These are phyloP conservation scores for Lanmaoa rubissima DNA, from an alignment of 768 basidiomycete species.

Conservation along the genomic window DNA sequence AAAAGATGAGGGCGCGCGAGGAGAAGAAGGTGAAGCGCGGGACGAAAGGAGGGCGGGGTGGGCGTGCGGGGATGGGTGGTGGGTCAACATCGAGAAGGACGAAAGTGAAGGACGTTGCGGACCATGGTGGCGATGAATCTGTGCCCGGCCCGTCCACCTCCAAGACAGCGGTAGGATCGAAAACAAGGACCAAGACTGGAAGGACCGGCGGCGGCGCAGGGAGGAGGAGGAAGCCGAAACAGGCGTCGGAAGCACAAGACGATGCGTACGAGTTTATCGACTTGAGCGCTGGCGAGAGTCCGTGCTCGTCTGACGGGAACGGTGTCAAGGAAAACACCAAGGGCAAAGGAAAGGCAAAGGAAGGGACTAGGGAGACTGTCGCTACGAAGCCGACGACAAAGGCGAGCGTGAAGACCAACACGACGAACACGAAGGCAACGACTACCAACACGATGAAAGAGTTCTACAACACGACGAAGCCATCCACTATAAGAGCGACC, in stretches of 20 bases:
- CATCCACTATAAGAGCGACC: neutral
- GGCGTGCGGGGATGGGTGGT: neutral
- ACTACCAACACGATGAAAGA: slow-evolving; percentile 11
- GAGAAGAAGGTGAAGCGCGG: slow-evolving; percentile 36
- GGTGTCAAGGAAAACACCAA: neutral
- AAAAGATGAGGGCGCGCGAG: slow-evolving; percentile 50
- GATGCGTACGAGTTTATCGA: slow-evolving; percentile 28
- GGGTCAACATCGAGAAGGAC: slow-evolving; percentile 1
- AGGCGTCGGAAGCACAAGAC: slow-evolving; percentile 25
- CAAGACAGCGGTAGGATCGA: slow-evolving; percentile 6
- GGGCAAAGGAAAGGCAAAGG: slow-evolving; percentile 10
- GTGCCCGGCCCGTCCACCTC: slow-evolving; percentile 1
- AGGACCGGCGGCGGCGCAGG: neutral
- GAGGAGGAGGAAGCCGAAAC: slow-evolving; percentile 22
- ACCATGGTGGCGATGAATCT: neutral
- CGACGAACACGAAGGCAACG: neutral
- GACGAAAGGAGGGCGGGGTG: slow-evolving; percentile 18
- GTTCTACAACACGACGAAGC: slow-evolving; percentile 9
- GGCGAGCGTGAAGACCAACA: neutral
- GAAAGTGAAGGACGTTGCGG: neutral
- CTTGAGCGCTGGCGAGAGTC: slow-evolving; percentile 24
- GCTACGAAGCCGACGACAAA: neutral
- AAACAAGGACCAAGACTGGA: slow-evolving; percentile 4
- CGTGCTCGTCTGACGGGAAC: slow-evolving; percentile 18
- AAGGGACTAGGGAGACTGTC: neutral